Conservation (phyloP, 176 grass and related monocot genomes). For the Triticum turgidum region DNA sequence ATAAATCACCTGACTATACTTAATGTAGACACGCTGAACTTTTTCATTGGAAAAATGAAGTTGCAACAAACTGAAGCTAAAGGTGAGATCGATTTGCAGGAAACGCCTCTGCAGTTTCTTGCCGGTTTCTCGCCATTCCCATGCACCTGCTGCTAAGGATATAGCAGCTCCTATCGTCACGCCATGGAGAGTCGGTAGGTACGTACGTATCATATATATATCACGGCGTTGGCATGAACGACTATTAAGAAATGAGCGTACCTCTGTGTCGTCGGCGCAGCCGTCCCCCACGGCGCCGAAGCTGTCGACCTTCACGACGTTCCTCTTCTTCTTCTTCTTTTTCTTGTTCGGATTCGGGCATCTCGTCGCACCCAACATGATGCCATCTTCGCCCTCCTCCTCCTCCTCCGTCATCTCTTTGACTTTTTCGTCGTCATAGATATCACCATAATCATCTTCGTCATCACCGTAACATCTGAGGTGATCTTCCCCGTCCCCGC, state of each 20-base stretch:
- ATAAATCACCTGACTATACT: too few species aligned
- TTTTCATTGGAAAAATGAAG: background rate
- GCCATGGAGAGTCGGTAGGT: background rate
- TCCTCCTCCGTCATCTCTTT: background rate
- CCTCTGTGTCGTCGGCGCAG: conserved; percentile 75
- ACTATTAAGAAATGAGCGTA: background rate
- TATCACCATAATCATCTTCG: background rate
- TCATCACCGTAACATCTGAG: background rate
- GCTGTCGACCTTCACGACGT: conserved; percentile 77
- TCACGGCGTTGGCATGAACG: background rate
- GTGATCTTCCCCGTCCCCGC: background rate
- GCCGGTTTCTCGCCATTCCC: background rate
- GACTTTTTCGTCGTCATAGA: too few species aligned
- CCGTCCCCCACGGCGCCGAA: conserved; percentile 78
- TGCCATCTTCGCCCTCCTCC: rapidly evolving
- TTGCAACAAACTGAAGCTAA: background rate
- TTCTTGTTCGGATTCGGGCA: background rate
- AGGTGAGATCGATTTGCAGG: background rate
- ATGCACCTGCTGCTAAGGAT: background rate
- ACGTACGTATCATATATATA: background rate
- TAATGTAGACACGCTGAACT: background rate
- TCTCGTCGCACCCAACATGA: background rate
- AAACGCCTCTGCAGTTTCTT: background rate
- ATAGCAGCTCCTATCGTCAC: background rate
- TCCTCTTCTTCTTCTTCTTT: conserved; percentile 20